These are phyloP conservation scores for Cutaneotrichosporon curvatum DNA, from an alignment of 1,284 basidiomycete genomes.

Conservation along the genomic window DNA sequence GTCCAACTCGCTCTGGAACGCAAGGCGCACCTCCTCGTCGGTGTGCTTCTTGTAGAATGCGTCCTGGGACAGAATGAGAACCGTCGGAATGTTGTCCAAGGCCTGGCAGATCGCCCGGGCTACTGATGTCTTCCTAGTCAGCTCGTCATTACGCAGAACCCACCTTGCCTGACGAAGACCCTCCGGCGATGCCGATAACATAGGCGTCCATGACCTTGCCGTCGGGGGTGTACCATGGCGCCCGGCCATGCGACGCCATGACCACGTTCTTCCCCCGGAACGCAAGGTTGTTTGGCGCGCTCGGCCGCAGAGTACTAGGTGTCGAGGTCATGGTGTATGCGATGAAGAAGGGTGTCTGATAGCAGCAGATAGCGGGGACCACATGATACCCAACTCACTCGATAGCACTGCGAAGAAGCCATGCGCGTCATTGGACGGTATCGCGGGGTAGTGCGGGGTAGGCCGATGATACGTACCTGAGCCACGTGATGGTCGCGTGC, in stretches of 20 bases:
- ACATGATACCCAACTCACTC: too few relatives aligned
- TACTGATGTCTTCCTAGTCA: slow-evolving; percentile 66
- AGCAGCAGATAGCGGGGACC: too few relatives aligned
- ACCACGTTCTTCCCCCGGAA: slow-evolving; percentile 61
- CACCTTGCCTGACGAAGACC: slow-evolving; percentile 90
- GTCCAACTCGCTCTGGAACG: slow-evolving; percentile 78
- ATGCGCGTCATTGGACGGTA: too few relatives aligned
- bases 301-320: too few relatives aligned
- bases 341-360: too few relatives aligned
- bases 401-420: too few relatives aligned
- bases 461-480: too few relatives aligned
- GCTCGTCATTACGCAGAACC: slow-evolving; percentile 18
- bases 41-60: slow-evolving; percentile 84
- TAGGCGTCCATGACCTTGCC: slow-evolving; percentile 65
- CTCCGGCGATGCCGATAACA: slow-evolving; percentile 89
- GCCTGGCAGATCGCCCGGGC: slow-evolving; percentile 75
- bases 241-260: slow-evolving; percentile 65
- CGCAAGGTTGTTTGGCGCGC: too few relatives aligned
- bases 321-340: too few relatives aligned
- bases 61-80: slow-evolving; percentile 78
- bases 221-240: slow-evolving; percentile 59
- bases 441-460: too few relatives aligned
- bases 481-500: too few relatives aligned
- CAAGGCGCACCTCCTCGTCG: slow-evolving; percentile 68
- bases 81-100: slow-evolving; percentile 74